phyloP scores from a whole-genome alignment of 306 rosid species.

The Abrus precatorius region DNA sequence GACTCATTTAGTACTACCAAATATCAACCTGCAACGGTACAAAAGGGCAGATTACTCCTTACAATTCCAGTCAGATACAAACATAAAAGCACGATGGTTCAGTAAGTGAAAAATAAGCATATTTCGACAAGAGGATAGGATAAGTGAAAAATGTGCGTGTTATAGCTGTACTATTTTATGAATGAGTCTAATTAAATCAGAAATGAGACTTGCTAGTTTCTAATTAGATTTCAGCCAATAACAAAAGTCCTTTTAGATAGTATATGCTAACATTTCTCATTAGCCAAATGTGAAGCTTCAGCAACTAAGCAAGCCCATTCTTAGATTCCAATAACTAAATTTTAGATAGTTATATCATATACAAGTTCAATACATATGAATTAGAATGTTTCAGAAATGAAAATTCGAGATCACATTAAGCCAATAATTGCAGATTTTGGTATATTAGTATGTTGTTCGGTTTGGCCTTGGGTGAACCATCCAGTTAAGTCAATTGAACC shows the following conservation, averaged over 20 bases:
- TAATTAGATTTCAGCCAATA: too few species aligned
- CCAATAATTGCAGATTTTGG: background rate
- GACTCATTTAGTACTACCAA: background rate
- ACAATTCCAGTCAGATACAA: background rate
- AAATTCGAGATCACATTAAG: slow-evolving; percentile 21
- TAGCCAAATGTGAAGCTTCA: slow-evolving; percentile 2
- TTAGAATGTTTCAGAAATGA: background rate
- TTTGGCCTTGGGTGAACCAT: slow-evolving; percentile 3
- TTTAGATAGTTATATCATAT: background rate
- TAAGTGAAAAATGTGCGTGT: background rate
- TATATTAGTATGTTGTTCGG: background rate
- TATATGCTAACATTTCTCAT: background rate
- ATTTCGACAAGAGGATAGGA: background rate
- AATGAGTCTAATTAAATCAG: too few species aligned
- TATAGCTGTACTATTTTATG: background rate
- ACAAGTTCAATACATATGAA: background rate
- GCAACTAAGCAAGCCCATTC: background rate
- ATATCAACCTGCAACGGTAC: slow-evolving; percentile 28
- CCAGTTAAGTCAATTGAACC: slow-evolving; percentile 10
- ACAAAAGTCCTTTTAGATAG: too few species aligned
- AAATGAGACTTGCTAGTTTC: too few species aligned
- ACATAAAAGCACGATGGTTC: background rate
- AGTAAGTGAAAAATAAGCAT: background rate
- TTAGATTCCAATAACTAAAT: background rate
- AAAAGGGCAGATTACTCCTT: background rate